A percentile compares a stretch with the other conserved stretches of the same genome.
phyloP scores from a whole-genome alignment of 2,329 filamentous ascomycete genomes.

The Atkinsonella hypoxylon region DNA sequence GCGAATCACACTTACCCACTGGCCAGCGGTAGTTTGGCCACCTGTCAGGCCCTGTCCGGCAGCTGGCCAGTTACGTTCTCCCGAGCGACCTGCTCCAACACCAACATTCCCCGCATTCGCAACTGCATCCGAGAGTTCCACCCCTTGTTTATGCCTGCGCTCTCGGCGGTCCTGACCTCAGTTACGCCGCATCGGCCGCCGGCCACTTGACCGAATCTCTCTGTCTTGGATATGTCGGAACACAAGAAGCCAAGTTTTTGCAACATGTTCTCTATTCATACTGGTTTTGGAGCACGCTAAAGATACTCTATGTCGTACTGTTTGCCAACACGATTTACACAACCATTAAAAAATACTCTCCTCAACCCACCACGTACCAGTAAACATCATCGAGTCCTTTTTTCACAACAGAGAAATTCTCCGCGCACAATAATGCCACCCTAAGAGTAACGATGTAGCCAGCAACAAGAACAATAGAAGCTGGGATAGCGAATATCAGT shows the following conservation, averaged over 20 bases:
- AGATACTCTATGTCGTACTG: neutral
- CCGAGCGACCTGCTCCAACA: neutral
- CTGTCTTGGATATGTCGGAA: neutral
- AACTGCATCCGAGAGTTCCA: neutral
- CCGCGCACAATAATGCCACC: conserved; percentile 11
- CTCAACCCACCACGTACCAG: conserved; percentile 1
- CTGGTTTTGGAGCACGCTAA: neutral
- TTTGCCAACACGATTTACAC: neutral
- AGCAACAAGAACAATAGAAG: conserved; percentile 13
- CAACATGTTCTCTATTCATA: neutral
- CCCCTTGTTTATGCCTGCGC: neutral
- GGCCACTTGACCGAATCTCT: neutral
- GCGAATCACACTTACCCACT: neutral
- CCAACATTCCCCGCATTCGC: neutral
- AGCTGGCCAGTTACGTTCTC: neutral
- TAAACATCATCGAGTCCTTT: conserved; percentile 5
- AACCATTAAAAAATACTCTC: neutral
- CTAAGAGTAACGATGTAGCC: conserved; percentile 17
- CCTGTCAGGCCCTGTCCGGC: neutral
- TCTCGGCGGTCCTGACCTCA: neutral
- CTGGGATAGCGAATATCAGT: conserved; percentile 17
- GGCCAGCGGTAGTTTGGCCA: neutral
- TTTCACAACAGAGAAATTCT: conserved; percentile 7
- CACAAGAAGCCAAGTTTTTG: neutral
- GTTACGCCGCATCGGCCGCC: neutral